phyloP scores from a whole-genome alignment of 352 stramenopile species.

The Plasmopara viticola region DNA sequence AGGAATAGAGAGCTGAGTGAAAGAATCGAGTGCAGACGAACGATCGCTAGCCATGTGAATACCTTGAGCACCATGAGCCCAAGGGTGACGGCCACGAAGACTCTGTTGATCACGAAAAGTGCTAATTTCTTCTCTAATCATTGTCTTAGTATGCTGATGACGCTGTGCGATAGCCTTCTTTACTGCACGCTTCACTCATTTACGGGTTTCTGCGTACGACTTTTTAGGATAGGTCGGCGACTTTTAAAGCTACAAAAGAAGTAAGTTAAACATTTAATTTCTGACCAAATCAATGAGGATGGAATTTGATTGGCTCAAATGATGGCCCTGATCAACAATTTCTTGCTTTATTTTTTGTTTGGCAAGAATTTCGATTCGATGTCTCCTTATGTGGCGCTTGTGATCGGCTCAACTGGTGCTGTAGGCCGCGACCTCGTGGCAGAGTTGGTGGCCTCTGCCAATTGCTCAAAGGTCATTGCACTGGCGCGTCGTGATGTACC shows the following conservation, averaged over 20 bases:
- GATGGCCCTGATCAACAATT: too few species aligned
- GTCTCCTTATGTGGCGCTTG: slow-evolving; percentile 51
- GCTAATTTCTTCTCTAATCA: too few species aligned
- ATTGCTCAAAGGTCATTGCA: slow-evolving; percentile 66
- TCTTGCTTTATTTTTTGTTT: too few species aligned
- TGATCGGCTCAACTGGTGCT: slow-evolving; percentile 66
- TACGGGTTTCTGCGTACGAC: too few species aligned
- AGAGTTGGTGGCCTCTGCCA: slow-evolving; percentile 51
- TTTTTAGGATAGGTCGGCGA: too few species aligned
- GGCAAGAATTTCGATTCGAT: neutral
- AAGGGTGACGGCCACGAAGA: slow-evolving; percentile 41
- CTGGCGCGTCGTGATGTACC: slow-evolving; percentile 58
- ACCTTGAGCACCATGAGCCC: slow-evolving; percentile 66
- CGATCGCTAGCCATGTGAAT: slow-evolving; percentile 38
- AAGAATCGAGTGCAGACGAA: slow-evolving; percentile 19
- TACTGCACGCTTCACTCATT: too few species aligned
- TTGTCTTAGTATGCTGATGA: too few species aligned
- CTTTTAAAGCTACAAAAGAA: too few species aligned
- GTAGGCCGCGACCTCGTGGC: slow-evolving; percentile 67
- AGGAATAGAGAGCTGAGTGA: slow-evolving; percentile 37
- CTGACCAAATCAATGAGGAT: too few species aligned
- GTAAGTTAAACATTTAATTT: too few species aligned
- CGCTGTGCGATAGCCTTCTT: too few species aligned
- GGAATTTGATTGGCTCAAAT: too few species aligned
- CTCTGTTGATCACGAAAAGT: slow-evolving; percentile 23